Evolutionary conservation across 805 yeast genomes (phyloP).

Genomic region (Cyberlindnera mycetangii): DNA sequence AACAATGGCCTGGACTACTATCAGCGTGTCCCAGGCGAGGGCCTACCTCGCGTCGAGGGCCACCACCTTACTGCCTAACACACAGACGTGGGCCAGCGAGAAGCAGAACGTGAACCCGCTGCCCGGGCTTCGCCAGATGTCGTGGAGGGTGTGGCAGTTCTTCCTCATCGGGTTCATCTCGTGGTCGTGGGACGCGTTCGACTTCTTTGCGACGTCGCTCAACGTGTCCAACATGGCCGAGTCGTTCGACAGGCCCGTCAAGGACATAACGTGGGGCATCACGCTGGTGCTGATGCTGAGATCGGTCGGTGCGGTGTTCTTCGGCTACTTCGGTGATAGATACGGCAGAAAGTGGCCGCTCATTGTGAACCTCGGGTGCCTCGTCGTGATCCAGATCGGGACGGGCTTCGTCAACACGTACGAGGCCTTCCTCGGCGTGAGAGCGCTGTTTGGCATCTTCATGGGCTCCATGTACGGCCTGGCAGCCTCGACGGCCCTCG

Average conservation of each 20-base stretch:
- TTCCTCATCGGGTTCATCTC: constrained; percentile 51
- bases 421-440: constrained; percentile 55
- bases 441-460: constrained; percentile 58
- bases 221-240: not conserved
- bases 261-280: constrained; percentile 52
- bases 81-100: constrained; percentile 34
- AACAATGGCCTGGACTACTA: constrained; percentile 10
- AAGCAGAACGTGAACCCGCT: constrained; percentile 64
- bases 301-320: constrained; percentile 61
- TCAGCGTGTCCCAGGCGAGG: constrained; percentile 29
- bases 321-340: constrained; percentile 58
- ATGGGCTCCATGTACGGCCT: constrained; percentile 50
- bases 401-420: constrained; percentile 59
- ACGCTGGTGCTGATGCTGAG: constrained; percentile 67
- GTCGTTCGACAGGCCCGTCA: not conserved
- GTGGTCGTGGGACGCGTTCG: constrained; percentile 69
- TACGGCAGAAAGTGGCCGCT: constrained; percentile 63
- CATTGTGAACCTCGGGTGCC: constrained; percentile 41
- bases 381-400: constrained; percentile 56
- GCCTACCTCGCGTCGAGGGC: not conserved
- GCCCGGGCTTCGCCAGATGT: constrained; percentile 48
- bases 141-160: constrained; percentile 51
- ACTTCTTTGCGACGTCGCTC: constrained; percentile 40
- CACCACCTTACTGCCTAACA: constrained; percentile 43
- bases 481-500: constrained; percentile 42